Evolutionary conservation across 345 rosid genomes (phyloP), one percentile per base, ranked within the genome.

Genomic region (Lumnitzera littorea): DNA sequence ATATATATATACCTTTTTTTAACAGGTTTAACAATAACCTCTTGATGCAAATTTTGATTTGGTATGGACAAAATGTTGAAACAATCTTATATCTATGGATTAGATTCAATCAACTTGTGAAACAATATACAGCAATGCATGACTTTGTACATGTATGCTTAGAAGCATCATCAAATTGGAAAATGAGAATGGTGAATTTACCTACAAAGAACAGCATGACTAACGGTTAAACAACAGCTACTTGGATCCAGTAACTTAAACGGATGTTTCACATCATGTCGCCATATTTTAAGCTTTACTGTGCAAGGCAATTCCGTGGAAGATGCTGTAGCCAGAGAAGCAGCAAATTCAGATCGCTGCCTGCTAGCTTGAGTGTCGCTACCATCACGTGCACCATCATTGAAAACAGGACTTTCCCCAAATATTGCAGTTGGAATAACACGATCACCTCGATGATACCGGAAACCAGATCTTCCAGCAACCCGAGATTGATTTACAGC

Each of bases 181-280:
- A 49, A 61, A 62, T 41, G 64, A 43, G 58, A 56, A 51, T 12
- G 14, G 43, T 48, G 55, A 50, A 24, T 59, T 61, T 83, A 85
- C 98, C 98, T 92, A 71, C 98, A 92, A 62, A 92, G 96, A 67
- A 92, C 98, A 15, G 96, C 98, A 77, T 92, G 96, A 20, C 91
- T 88, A 67, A 92, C 85, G 11, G 73, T 81, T 62, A 92, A 71
- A 43, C 85, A 82, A 60, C 92, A 92, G 67, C 72, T 85, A 60
- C 80, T 86, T 54, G 80, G 58, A 80, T 68, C 80, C 24, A 92
- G 87, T 12, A 58, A 71, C 24, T 84, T 75, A 62, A 86, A 85
- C 58, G 98, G 89, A 70, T 82, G 65, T 73, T 87, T 74, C 65
- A 76, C 76, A 72, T 87, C 89, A 72, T 89, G 89, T 50, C 92